Evolutionary conservation across 176 grass and related monocot genomes (phyloP).

Genomic region (Oryza officinalis): DNA sequence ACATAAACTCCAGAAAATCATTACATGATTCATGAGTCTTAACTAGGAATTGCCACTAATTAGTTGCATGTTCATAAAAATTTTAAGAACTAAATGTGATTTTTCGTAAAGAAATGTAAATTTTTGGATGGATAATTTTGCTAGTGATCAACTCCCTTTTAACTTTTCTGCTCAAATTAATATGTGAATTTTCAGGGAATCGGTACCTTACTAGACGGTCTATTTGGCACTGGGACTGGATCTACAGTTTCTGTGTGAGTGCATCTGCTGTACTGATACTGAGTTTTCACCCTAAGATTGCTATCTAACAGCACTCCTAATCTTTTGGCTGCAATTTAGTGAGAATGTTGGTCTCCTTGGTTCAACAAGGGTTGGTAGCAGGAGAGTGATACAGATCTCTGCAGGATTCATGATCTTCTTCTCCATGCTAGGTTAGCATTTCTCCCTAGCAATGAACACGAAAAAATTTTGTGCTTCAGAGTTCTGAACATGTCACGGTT

Average conservation of each 20-base stretch:
- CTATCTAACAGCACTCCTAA: neutral
- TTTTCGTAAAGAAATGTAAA: neutral
- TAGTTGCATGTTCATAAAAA: neutral
- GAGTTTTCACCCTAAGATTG: neutral
- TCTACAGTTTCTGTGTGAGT: conserved; percentile 97
- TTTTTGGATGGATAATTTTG: neutral
- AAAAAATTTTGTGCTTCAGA: no score
- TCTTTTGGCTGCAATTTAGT: conserved; percentile 36
- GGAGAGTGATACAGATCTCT: conserved; percentile 94
- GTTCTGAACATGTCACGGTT: conserved; percentile 22
- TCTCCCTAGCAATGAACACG: neutral
- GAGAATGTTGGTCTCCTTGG: conserved; percentile 99
- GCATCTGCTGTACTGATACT: neutral
- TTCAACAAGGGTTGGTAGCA: conserved; percentile 88
- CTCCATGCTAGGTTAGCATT: conserved; percentile 80
- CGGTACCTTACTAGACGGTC: conserved; percentile 76
- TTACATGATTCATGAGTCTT: neutral
- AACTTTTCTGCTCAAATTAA: conserved; percentile 3
- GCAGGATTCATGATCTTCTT: conserved; percentile 99
- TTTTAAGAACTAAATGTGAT: neutral
- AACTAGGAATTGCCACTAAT: neutral
- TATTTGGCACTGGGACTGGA: conserved; percentile 86
- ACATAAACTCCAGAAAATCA: neutral
- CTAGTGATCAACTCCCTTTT: neutral
- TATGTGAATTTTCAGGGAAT: conserved; percentile 63